A percentile compares a stretch with the other conserved stretches of the same genome.
These are phyloP conservation scores for Chlamydomonas sp. DNA, from an alignment of 139 green algal genomes.

Conservation along the genomic window DNA sequence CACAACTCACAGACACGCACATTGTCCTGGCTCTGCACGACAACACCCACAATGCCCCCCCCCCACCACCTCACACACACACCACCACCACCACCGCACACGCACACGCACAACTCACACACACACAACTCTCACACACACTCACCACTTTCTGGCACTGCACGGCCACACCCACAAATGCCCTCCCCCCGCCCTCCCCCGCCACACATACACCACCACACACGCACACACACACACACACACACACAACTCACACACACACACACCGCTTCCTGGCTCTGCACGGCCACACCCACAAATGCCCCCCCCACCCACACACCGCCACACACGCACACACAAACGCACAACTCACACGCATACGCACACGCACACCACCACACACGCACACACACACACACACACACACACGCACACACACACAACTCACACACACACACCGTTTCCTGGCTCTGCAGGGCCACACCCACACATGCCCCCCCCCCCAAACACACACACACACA, in stretches of 20 bases:
- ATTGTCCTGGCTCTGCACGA: conserved; percentile 31
- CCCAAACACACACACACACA: conserved; percentile 3
- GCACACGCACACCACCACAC: conserved; percentile 40
- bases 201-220: neutral
- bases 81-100: neutral
- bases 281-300: neutral
- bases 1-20: conserved; percentile 5
- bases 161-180: too few species aligned
- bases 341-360: conserved; percentile 21
- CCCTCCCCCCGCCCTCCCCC: too few species aligned
- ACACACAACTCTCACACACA: conserved; percentile 6
- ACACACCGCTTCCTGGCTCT: neutral
- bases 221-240: neutral
- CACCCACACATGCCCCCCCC: too few species aligned
- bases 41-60: conserved; percentile 60
- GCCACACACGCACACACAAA: neutral
- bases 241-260: conserved; percentile 11
- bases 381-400: neutral
- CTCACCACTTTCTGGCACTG: conserved; percentile 3
- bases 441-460: too few species aligned
- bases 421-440: conserved; percentile 1
- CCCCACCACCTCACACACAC: conserved; percentile 76
- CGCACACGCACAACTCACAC: neutral
- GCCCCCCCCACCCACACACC: neutral
- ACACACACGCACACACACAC: neutral